Evolutionary conservation across 208 protist species (phyloP), one percentile per base, ranked within the genome.

Genomic region (Trypanosoma scelopori): DNA sequence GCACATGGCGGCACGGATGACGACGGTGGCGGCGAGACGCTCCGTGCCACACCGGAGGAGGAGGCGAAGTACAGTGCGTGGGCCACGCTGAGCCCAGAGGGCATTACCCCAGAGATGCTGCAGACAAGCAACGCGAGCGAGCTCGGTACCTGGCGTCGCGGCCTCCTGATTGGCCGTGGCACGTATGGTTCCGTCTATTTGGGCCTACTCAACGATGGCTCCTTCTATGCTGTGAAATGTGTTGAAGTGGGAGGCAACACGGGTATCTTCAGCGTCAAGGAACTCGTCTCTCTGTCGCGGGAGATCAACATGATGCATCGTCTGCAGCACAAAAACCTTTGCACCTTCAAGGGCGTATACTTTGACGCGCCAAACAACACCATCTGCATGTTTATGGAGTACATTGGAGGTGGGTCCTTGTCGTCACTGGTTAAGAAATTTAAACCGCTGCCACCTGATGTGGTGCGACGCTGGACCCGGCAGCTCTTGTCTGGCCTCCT

Each of bases 341-440:
- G 96, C 55, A 83, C 73, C 32, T 98, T 97, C 75, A 85, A 89
- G 39, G 95, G 95, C 16, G 84, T 91, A 41, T 71, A 66, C 63
- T 95, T 82, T 64, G 87, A 95, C 50, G 23, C 74, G 0, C 55
- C 77, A 23, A 78, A 69, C 41, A 72, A 65, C 27, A 75, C 66
- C 41, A 85, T 97, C 23, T 92, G 89, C 65, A 94, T 97, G 80
- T 95, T 97, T 48, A 95, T 97, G 88, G 86, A 97, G 74, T 97
- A 96, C 88, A 83, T 97, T 52, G 84, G 92, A 30, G 92, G 94
- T 22, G 93, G 93, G 49, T 91, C 88, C 0, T 71, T 97, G 39
- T 81, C 87, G 25, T 71, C 80, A 15, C 51, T 97, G 1, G 80
- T 97, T 30, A 92, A 94, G 74, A 84, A 84, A 16, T 95, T 97